Base-by-base conservation (phyloP, 768 basidiomycete species). In the Suillus plorans region DNA sequence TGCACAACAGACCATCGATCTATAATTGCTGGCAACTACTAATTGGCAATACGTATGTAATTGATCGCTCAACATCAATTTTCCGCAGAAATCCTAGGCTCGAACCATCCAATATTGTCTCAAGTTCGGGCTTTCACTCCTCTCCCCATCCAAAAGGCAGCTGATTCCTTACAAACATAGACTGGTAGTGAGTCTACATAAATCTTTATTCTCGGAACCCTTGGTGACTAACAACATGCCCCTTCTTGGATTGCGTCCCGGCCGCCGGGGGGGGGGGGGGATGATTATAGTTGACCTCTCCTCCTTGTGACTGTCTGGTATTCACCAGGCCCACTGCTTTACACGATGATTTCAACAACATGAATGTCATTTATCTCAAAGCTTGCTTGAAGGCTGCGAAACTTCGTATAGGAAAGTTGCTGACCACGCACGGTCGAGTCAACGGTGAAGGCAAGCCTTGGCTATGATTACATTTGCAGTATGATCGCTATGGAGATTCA, bases 1-100 rank as follows among this genome's bases (percentile, higher is more conserved):
- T 68, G 71, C 80, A 22, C 47, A 80, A 62, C 76, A 84, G 68
- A 77, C 85, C 0, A 77, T 78, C 20, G 85, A 86, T 65, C 82
- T 49, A 49, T 25, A 13, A 49, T 49, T 2, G 47, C 13, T 25
- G 22, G 49, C 22, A 25, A 49, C 49, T 3, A 16, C 22, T 3
- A 14, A 50, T 25, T 50, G 14, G 14, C 13, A 25, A 50, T 50
- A 50, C 14, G 22, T 14, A 14, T 25, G 47, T 13, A 25, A 49
- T 25, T 14, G 22, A 50, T 14, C 5, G 3, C 0, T 68, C 70
- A 28, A 74, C 74, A 44, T 67, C 82, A 36, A 74, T 74, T 57
- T 84, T 83, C 71, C 69, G 13, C 6, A 14, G 13, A 49, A 49
- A 25, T 25, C 6, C 22, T 25, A 25, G 14, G 49, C 7, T 50